Evolutionary conservation across 139 green algal species (phyloP), one percentile per base, ranked within the genome.

Genomic region (Asterochloris erici): DNA sequence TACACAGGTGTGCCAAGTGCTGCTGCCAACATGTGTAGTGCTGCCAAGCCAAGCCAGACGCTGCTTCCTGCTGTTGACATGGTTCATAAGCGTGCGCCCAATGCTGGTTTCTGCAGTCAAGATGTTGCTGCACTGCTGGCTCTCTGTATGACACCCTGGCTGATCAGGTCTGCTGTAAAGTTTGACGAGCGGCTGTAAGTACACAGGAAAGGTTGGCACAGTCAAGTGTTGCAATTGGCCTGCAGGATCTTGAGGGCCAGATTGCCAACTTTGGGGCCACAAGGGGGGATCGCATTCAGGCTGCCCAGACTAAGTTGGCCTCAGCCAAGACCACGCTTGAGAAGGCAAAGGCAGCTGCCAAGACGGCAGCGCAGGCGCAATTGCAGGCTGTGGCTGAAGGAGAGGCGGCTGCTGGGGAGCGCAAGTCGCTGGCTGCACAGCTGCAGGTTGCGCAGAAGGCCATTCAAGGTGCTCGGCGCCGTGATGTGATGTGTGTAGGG

Each of bases 261-360:
- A 96, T 98, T 17, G 86, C 87, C 71, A 90, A 94, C 74, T 95
- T 98, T 86, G 88, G 82, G 14, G 93, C 94, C 84, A 92, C 98
- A 68, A 88, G 87, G 14, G 92, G 93, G 26, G 85, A 89, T 62
- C 87, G 82, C 63, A 83, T 95, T 71, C 95, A 96, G 80, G 87
- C 83, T 0, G 91, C 92, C 17, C 85, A 95, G 83, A 86, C 87
- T 21, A 95, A 94, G 88, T 68, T 97, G 16, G 94, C 95, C 79
- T 84, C 85, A 10, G 91, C 93, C 70, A 96, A 96, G 88, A 74
- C 84, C 23, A 83, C 28, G 12, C 83, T 93, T 13, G 90, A 93
- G 60, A 74, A 70, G 6, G 88, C 86, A 14, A 94, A 96, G 84
- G 84, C 85, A 83, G 71, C 74, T 75, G 66, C 82, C 4, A 84